Conservation (phyloP, 352 stramenopile species). For the Globisporangium yorkense region DNA sequence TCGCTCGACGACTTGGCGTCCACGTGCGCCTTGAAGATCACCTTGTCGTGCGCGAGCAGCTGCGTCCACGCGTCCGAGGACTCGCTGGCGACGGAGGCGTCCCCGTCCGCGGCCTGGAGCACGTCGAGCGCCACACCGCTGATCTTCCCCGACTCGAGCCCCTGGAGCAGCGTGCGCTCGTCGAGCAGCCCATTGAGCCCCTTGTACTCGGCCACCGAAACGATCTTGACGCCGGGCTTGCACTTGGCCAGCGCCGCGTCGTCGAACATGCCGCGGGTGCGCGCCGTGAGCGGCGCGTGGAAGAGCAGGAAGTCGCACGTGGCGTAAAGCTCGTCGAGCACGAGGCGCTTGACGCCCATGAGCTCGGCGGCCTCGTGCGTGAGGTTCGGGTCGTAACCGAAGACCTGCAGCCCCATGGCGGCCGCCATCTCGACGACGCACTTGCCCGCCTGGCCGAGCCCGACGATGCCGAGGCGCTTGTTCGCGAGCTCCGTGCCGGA, state of each 20-base stretch:
- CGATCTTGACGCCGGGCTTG: constrained; percentile 87
- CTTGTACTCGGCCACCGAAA: constrained; percentile 78
- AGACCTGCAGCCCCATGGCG: constrained; percentile 63
- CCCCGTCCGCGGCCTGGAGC: constrained; percentile 25
- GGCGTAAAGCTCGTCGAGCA: constrained; percentile 58
- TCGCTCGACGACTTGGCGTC: constrained; percentile 86
- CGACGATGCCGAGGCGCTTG: constrained; percentile 68
- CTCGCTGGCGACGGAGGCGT: constrained; percentile 12
- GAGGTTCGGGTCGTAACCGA: constrained; percentile 71
- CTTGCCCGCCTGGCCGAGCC: constrained; percentile 63
- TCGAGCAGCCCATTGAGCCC: constrained; percentile 75
- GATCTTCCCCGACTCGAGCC: constrained; percentile 72
- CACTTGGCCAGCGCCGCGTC: constrained; percentile 76
- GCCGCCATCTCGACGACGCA: constrained; percentile 68
- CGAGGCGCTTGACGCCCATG: constrained; percentile 58
- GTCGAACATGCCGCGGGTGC: constrained; percentile 88
- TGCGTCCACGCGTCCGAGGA: constrained; percentile 39
- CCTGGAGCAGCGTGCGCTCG: constrained; percentile 62
- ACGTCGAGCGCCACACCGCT: constrained; percentile 81
- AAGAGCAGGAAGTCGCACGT: constrained; percentile 91
- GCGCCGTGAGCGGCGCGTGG: constrained; percentile 93
- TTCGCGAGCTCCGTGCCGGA: constrained; percentile 48
- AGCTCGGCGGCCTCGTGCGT: constrained; percentile 54
- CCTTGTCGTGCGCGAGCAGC: constrained; percentile 83
- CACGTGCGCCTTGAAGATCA: constrained; percentile 86